Evolutionary conservation across 2,329 filamentous ascomycete species (phyloP), one percentile per base, ranked within the genome.

Genomic region (Passalora sequoiae): DNA sequence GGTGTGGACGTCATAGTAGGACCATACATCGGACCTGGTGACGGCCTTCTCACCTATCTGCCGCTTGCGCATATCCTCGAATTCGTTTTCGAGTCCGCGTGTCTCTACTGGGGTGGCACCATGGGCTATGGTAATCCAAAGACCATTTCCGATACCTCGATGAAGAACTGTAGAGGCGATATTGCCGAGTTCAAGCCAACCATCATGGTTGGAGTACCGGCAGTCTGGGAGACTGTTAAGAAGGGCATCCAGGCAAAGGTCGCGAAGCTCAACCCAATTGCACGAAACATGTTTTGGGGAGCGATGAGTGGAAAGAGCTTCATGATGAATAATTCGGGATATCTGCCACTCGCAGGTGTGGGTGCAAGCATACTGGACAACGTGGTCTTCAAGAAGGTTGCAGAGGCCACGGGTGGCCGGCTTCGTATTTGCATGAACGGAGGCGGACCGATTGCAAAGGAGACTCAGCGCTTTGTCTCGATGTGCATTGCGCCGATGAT

Each of bases 1-100:
- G 92, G 92, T 63, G 79, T 95, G 33, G 79, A 83, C 60, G 77
- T 77, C 30, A 81, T 87, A 49, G 81, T 97, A 36, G 86, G 85
- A 16, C 80, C 83, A 46, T 84, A 84, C 59, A 78, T 97, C 38
- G 83, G 82, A 47, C 81, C 84, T 45, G 80, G 77, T 33, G 92
- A 98, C 57, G 77, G 78, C 33, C 74, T 97, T 31, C 77, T 98
- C 33, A 88, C 89, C 16, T 98, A 97, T 66, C 79, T 98, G 10
- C 92, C 92, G 1, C 81, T 94, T 40, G 89, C 92, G 2, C 92
- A 98, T 64, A 97, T 97, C 59, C 81, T 98, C 59, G 92, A 98
- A 67, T 92, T 95, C 67, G 85, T 91, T 46, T 87, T 98, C 54
- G 92, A 98, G 69, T 96, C 94, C 65, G 74, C 91, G 6, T 87